Conservation (phyloP, 306 rosid genomes). For the Gynostemma pentaphyllum region DNA sequence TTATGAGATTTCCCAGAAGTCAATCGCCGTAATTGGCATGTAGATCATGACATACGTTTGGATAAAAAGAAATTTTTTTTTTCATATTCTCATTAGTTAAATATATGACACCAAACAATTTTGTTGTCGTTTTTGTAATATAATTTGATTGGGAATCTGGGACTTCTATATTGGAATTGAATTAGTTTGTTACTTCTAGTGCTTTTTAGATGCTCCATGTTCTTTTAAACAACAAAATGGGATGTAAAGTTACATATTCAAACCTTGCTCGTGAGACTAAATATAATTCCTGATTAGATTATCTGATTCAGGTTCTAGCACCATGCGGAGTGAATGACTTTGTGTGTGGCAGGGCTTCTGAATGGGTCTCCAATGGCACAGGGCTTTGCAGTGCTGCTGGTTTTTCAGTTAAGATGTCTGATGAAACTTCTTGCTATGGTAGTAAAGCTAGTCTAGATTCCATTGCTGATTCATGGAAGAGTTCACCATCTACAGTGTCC, state of each 20-base stretch:
- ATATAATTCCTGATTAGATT: conserved; percentile 16
- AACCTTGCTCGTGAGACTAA: background rate
- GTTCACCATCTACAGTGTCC: conserved; percentile 28
- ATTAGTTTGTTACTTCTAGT: background rate
- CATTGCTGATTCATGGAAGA: conserved; percentile 71
- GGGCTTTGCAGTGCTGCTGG: conserved; percentile 89
- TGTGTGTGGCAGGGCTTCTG: conserved; percentile 89
- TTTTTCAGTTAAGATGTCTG: conserved; percentile 38
- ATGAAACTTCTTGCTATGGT: conserved; percentile 55
- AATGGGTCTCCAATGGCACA: conserved; percentile 89
- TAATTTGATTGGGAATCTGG: background rate
- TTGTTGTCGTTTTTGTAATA: background rate
- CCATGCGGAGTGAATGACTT: conserved; percentile 96
- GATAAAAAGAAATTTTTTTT: too few relatives aligned
- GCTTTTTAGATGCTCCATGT: background rate
- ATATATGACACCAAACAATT: background rate
- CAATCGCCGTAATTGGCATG: background rate
- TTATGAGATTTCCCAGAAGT: background rate
- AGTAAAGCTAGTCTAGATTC: conserved; percentile 63
- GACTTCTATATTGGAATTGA: background rate
- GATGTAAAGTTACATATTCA: background rate
- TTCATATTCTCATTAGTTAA: too few relatives aligned
- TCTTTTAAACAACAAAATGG: background rate
- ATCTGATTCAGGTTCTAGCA: conserved; percentile 60
- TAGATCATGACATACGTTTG: background rate